Evolutionary conservation across 176 grass and related monocot species (phyloP), one percentile per base, ranked within the genome.

Genomic region (Miscanthus lutarioriparius): DNA sequence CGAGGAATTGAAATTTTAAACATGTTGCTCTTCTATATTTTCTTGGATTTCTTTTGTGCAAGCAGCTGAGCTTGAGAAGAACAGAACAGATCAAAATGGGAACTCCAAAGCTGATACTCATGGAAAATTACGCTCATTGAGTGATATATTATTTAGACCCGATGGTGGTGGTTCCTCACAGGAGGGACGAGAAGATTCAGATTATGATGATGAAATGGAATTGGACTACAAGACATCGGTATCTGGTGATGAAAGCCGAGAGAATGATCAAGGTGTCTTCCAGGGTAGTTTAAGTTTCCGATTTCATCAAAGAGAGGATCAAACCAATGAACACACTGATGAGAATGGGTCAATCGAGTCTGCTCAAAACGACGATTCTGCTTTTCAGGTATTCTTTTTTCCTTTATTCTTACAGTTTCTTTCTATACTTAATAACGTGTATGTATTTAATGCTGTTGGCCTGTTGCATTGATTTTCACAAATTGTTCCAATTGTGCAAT

Each of bases 201-300:
- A 99, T 84, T 87, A 83, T 84, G 89, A 99, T 67, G 88, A 99
- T 43, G 96, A 96, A 79, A 99, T 96, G 91, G 96, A 99, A 51
- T 76, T 96, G 64, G 96, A 99, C 67, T 96, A 96, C 59, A 93
- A 96, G n/a, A 91, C 93, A 25, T 90, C 96, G 58, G 77, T 81
- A 63, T 95, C 96, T 1, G 93, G 85, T 85, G 89, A 97, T 63
- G 96, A 96, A 89, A 85, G 73, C 54, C 89, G 67, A 51, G 89
- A 92, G 10, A 93, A 87, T 76, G 96, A 95, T 77, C 91, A 83
- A 93, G 84, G 83, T 59, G 74, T 91, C 5, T 59, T 94, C 78
- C 76, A 51, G 12, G 85, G 91, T 56, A 93, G 91, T 85, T 91
- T 93, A 79, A 95, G 86, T 82, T 81, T 95, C 59, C 85, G 68